Evolutionary conservation across 768 basidiomycete species (phyloP).

Genomic region (Leccinum disarticulatum): DNA sequence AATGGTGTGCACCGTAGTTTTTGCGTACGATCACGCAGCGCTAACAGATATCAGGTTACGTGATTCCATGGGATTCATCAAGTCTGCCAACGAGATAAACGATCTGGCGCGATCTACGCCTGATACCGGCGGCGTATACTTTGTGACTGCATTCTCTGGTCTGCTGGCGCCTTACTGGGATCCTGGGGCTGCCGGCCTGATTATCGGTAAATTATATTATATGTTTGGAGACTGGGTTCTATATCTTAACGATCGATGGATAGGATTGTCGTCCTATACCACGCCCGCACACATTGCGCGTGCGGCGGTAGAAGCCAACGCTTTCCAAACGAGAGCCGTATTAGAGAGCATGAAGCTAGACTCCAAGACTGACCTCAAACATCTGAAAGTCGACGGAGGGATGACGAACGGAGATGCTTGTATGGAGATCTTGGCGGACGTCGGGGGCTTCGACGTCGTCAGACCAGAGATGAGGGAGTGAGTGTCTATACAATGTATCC

Average conservation of each 20-base stretch:
- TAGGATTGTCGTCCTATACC: constrained; percentile 82
- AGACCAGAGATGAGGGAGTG: constrained; percentile 97
- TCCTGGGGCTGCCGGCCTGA: constrained; percentile 79
- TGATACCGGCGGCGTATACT: constrained; percentile 88
- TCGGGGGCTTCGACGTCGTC: constrained; percentile 89
- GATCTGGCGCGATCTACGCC: constrained; percentile 72
- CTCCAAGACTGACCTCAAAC: constrained; percentile 72
- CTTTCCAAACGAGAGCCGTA: constrained; percentile 94
- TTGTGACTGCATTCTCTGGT: constrained; percentile 96
- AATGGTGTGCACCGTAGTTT: constrained; percentile 54
- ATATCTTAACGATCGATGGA: not conserved
- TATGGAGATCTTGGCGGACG: constrained; percentile 83
- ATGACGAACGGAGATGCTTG: constrained; percentile 94
- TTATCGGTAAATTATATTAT: constrained; percentile 60
- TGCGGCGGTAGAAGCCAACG: constrained; percentile 94
- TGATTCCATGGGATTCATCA: constrained; percentile 85
- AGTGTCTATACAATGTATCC: constrained; percentile 28
- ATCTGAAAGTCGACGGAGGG: constrained; percentile 96
- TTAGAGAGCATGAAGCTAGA: constrained; percentile 95
- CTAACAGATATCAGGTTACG: constrained; percentile 58
- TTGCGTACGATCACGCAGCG: not conserved
- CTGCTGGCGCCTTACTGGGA: constrained; percentile 99
- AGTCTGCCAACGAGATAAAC: constrained; percentile 81
- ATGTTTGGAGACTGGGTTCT: not conserved
- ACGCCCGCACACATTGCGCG: constrained; percentile 91